A percentile compares a stretch with the other conserved stretches of the same genome.
phyloP scores from a whole-genome alignment of 371 early-diverging fungal species.

The Mucor piriformis region DNA sequence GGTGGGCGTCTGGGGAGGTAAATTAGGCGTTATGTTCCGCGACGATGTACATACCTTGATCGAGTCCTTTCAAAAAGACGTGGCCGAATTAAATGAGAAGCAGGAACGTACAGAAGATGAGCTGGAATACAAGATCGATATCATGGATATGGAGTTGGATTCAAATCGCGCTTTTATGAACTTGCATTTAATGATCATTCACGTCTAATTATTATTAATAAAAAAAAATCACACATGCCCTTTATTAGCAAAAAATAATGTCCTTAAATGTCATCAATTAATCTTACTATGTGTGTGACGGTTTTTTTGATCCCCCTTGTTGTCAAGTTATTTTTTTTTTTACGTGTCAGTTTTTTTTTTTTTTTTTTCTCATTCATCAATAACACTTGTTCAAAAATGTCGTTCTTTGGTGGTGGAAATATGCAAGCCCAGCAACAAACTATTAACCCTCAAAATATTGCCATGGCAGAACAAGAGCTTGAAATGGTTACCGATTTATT shows the following conservation, averaged over 20 bases:
- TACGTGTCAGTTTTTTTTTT: neutral
- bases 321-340: too few species aligned
- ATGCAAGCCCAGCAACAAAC: constrained; percentile 49
- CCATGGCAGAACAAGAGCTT: constrained; percentile 84
- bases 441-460: constrained; percentile 75
- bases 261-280: too few species aligned
- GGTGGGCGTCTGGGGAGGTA: constrained; percentile 49
- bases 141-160: constrained; percentile 41
- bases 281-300: too few species aligned
- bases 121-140: constrained; percentile 28
- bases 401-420: constrained; percentile 50
- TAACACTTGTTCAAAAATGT: too few species aligned
- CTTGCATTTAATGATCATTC: constrained; percentile 25
- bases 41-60: constrained; percentile 41
- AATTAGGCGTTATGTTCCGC: constrained; percentile 45
- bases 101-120: constrained; percentile 26
- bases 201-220: neutral
- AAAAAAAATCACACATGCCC: constrained; percentile 2
- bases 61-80: constrained; percentile 22
- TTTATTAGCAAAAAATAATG: too few species aligned
- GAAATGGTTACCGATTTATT: constrained; percentile 85
- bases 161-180: constrained; percentile 47
- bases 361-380: neutral
- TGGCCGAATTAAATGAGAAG: constrained; percentile 11
- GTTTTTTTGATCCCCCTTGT: neutral